phyloP scores from a whole-genome alignment of 176 grass and related monocot species.

The Poa annua region DNA sequence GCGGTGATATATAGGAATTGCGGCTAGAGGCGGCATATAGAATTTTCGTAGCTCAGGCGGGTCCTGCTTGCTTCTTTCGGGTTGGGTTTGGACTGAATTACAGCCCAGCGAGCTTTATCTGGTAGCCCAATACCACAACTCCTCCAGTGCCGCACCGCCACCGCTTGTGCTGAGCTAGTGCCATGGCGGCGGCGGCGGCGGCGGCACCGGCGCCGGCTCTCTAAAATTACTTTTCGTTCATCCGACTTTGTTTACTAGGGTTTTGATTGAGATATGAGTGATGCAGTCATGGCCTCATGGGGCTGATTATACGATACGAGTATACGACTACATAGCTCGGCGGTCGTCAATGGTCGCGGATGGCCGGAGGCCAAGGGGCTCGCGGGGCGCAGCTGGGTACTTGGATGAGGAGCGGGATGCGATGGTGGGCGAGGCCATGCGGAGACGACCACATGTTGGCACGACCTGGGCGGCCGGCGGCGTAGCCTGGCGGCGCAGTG shows the following conservation, averaged over 20 bases:
- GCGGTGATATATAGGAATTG: too few species aligned
- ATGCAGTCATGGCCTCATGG: not conserved
- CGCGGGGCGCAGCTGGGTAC: not conserved
- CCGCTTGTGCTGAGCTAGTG: not conserved
- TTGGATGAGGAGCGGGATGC: not conserved
- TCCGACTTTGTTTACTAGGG: not conserved
- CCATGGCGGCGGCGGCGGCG: not conserved
- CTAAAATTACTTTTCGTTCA: not conserved
- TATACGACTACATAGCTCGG: slow-evolving; percentile 10
- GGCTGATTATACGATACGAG: slow-evolving; percentile 11
- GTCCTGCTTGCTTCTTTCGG: too few species aligned
- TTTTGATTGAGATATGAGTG: not conserved
- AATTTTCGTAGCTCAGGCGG: too few species aligned
- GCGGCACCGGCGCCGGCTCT: slow-evolving; percentile 1
- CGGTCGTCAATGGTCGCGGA: slow-evolving; percentile 5
- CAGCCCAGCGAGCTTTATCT: too few species aligned
- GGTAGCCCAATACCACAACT: not conserved
- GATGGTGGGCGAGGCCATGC: not conserved
- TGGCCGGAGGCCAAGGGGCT: not conserved
- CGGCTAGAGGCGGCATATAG: too few species aligned
- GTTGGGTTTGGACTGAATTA: too few species aligned
- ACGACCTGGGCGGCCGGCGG: not conserved
- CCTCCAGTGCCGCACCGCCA: not conserved
- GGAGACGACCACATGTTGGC: not conserved
- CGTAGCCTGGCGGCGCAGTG: not conserved